phyloP scores from a whole-genome alignment of 2,329 filamentous ascomycete species.

The Ceratocystis papillata region DNA sequence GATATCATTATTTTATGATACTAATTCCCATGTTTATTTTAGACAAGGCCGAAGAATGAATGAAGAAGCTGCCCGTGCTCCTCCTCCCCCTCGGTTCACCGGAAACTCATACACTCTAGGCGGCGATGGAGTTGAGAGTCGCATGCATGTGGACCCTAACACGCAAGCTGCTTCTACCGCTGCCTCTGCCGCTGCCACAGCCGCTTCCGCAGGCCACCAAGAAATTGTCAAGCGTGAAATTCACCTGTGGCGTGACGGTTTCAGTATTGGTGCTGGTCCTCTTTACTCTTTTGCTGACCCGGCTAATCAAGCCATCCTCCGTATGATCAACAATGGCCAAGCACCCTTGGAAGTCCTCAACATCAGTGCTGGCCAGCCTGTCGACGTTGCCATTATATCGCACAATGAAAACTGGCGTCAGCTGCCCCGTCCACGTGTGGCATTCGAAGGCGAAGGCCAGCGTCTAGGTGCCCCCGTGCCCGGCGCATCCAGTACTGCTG shows the following conservation, averaged over 20 bases:
- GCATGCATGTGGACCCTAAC: slow-evolving; percentile 52
- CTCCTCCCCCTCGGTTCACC: slow-evolving; percentile 49
- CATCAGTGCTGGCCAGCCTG: slow-evolving; percentile 60
- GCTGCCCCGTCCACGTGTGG: slow-evolving; percentile 64
- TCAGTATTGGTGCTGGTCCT: slow-evolving; percentile 72
- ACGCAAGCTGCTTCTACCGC: slow-evolving; percentile 27
- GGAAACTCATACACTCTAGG: slow-evolving; percentile 67
- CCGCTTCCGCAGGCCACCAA: slow-evolving; percentile 37
- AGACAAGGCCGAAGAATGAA: slow-evolving; percentile 18
- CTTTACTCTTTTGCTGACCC: slow-evolving; percentile 72
- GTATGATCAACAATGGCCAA: slow-evolving; percentile 65
- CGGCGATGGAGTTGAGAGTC: slow-evolving; percentile 63
- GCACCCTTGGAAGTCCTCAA: slow-evolving; percentile 70
- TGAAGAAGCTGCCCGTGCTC: slow-evolving; percentile 31
- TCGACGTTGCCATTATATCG: slow-evolving; percentile 69
- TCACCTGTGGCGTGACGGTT: slow-evolving; percentile 74
- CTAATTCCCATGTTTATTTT: neutral
- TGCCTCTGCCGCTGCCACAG: slow-evolving; percentile 34
- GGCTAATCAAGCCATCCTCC: slow-evolving; percentile 57
- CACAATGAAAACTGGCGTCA: slow-evolving; percentile 63
- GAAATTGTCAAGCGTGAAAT: slow-evolving; percentile 43
- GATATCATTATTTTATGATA: neutral
- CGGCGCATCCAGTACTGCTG: slow-evolving; percentile 35
- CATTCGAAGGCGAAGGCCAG: slow-evolving; percentile 61
- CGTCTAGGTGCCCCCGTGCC: slow-evolving; percentile 69